Percentiles rank a stretch among this genome's conserved stretches.
These are phyloP conservation scores for Rubia balearica DNA, from an alignment of 305 asterid genomes.

Conservation along the genomic window DNA sequence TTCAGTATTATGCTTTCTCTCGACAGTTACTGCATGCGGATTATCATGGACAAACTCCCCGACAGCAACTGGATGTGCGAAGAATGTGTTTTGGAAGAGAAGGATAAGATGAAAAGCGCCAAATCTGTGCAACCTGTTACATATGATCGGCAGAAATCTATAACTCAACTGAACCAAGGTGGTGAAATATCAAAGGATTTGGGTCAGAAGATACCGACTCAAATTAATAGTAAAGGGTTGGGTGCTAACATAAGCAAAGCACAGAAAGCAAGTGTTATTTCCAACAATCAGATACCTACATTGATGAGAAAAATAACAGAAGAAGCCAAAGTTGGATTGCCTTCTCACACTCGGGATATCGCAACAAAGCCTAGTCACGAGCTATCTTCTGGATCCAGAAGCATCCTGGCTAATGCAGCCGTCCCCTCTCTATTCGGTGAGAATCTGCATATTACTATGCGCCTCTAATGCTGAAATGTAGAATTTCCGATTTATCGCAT, in stretches of 20 bases:
- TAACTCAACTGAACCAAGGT: background rate
- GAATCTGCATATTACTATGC: constrained; percentile 1
- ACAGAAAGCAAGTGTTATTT: constrained; percentile 3
- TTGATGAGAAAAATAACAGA: constrained; percentile 8
- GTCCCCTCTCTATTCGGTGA: background rate
- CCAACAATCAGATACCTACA: background rate
- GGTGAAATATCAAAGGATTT: background rate
- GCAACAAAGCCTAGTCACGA: background rate
- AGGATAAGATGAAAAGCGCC: constrained; percentile 6
- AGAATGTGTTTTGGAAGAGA: constrained; percentile 36
- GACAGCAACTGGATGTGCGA: constrained; percentile 77
- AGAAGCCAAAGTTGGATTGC: background rate
- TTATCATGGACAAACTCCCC: constrained; percentile 52
- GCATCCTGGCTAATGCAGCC: constrained; percentile 1
- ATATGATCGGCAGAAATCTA: background rate
- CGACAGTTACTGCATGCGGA: constrained; percentile 69
- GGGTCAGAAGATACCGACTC: background rate
- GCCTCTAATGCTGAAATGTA: constrained; percentile 5
- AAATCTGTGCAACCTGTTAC: constrained; percentile 2
- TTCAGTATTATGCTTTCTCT: constrained; percentile 6
- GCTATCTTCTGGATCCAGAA: constrained; percentile 3
- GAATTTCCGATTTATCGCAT: background rate
- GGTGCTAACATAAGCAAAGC: background rate
- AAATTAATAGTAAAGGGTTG: background rate
- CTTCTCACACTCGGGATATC: background rate